These are phyloP conservation scores for Eucalyptus polybractea DNA, from an alignment of 345 rosid genomes.

Conservation along the genomic window DNA sequence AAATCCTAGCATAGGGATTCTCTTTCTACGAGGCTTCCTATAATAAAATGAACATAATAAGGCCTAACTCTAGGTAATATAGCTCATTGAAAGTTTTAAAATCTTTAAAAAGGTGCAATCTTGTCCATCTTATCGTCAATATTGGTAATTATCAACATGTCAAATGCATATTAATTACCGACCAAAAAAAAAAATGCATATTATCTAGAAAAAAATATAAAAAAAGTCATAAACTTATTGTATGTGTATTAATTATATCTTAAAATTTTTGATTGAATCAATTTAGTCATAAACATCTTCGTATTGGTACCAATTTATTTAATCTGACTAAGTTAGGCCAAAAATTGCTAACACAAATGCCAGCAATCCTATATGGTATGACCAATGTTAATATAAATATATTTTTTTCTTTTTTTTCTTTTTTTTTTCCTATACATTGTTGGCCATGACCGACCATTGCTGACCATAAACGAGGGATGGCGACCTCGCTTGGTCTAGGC, in stretches of 20 bases:
- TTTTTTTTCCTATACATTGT: too few species aligned
- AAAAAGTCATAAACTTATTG: accelerated
- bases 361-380: accelerated
- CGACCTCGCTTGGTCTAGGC: accelerated
- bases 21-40: neutral
- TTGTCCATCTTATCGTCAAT: neutral
- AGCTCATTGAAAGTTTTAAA: too few species aligned
- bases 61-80: neutral
- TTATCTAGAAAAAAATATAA: accelerated
- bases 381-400: accelerated
- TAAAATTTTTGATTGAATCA: accelerated
- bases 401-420: too few species aligned
- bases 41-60: neutral
- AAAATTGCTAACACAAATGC: accelerated
- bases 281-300: accelerated
- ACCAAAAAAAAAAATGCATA: neutral
- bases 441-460: too few species aligned
- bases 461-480: accelerated
- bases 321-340: accelerated
- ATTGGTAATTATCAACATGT: neutral
- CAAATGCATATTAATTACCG: neutral
- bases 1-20: neutral
- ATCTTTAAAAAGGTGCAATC: neutral
- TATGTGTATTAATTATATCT: accelerated
- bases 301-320: accelerated